Base-by-base conservation (phyloP, 2,329 filamentous ascomycete species). In the Emmonsia crescens region DNA sequence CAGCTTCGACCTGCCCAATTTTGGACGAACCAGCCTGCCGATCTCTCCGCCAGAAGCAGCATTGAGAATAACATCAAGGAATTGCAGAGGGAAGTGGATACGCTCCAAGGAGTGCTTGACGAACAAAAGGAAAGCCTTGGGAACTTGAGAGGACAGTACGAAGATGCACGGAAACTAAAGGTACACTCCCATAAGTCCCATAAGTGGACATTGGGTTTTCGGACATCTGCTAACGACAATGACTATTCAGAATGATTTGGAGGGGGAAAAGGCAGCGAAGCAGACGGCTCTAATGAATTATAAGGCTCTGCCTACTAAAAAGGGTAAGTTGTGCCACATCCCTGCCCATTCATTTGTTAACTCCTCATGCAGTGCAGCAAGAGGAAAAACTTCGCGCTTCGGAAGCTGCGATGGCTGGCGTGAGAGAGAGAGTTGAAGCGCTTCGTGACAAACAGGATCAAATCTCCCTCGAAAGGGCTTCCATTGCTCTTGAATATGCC, bases 11-110 rank as follows among this genome's bases (percentile, higher is more conserved):
- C 74, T 1, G 90, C 90, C 4, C 77, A 72, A 42, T 83, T 83
- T 69, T 96, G 94, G 86, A 91, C 86, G 0, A 85, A 91, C 54
- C 85, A 89, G 64, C 87, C 89, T 2, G 82, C 91, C 6, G 89
- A 96, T 70, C 63, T 66, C 24, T 70, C 71, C 14, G 67, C 78
- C 42, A 90, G 88, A 71, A 74, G 76, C 16, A 81, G 85, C 59
- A 72, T 94, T 19, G 78, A 84, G 63, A 78, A 78, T 19, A 80
- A 78, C 12, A 74, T 82, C 4, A 67, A 68, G 1, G 69, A 76
- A 1, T 73, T 79, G 64, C 77, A 76, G 60, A 67, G 74, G 1
- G 73, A 78, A 9, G 68, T 85, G 36, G 66, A 68, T 21, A 70
- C 71, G 24, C 61, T 73, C 19, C 57, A 71, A 40, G 64, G 68